Base-by-base conservation (phyloP, 2,329 filamentous ascomycete genomes). In the Ramichloridium luteum region DNA sequence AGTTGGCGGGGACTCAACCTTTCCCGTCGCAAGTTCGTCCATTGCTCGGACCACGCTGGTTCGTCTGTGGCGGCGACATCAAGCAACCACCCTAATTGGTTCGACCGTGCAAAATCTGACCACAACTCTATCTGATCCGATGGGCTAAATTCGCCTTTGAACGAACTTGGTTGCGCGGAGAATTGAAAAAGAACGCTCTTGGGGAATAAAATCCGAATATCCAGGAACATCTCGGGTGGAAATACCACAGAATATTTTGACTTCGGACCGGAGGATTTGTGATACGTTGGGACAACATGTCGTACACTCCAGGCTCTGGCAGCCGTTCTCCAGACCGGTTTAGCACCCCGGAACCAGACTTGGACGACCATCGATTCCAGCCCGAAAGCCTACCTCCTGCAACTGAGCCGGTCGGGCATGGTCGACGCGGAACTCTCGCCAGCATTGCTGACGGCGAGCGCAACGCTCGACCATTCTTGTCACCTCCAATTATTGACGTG, bases 1-100 rank as follows among this genome's bases (percentile, higher is more conserved):
- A 92, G 75, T 92, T 92, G 84, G 84, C 83, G 83, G 80, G 80
- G 71, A 67, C 76, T 74, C 73, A 70, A 63, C 68, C 70, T 63
- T 61, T 70, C 62, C 64, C 72, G 65, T 78, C 76, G 61, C 78
- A 79, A 65, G 69, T 79, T 58, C 79, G 79, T 70, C 86, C 84
- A 74, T 82, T 93, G 67, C 78, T 88, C 61, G 84, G 84, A 70
- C 88, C 85, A 64, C 77, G 77, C 70, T 83, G 85, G 85, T 85
- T 92, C 76, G 88, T 88, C 62, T 77, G 77, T 70, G 86, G 88
- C 80, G 82, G 85, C 68, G 83, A 90, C 70, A 47, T 54, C 43
- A 90, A 85, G 70, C 88, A 93, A 67, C 88, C 90, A 59, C 88
- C 88, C 71, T 96, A 96, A 94, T 65, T 88, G 61, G 68, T 50